Evolutionary conservation across 345 rosid species (phyloP).

Genomic region (Excoecaria agallocha): DNA sequence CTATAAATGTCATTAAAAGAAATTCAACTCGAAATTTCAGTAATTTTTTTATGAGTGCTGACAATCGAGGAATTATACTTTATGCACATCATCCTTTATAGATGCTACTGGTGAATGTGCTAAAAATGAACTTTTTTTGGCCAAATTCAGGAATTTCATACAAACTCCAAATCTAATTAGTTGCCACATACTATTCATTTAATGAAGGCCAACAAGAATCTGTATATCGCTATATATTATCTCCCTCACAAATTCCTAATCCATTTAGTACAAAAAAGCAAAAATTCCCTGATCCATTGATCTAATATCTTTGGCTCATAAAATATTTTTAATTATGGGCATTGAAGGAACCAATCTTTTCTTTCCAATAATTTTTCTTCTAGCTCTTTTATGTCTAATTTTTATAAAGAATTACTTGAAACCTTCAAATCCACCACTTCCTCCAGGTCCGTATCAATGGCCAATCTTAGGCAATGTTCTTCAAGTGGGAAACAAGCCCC

Average conservation of each 20-base stretch:
- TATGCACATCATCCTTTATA: too few species aligned
- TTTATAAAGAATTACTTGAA: conserved; percentile 19
- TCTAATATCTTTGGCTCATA: not conserved
- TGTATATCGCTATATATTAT: not conserved
- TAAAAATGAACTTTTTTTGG: not conserved
- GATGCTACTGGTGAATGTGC: too few species aligned
- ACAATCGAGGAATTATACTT: too few species aligned
- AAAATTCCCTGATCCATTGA: not conserved
- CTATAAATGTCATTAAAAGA: too few species aligned
- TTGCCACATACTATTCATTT: not conserved
- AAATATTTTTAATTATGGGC: not conserved
- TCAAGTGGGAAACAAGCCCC: conserved; percentile 33
- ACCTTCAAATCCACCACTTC: conserved; percentile 18
- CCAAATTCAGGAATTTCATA: not conserved
- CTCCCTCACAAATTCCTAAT: too few species aligned
- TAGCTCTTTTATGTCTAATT: conserved; percentile 17
- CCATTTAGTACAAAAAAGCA: too few species aligned
- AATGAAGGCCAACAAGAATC: not conserved
- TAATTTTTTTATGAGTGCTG: too few species aligned
- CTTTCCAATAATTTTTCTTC: conserved; percentile 17
- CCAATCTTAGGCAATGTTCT: conserved; percentile 37
- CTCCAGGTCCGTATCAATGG: conserved; percentile 40
- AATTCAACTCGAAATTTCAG: too few species aligned
- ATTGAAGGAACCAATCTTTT: conserved; percentile 12
- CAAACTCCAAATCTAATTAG: conserved; percentile 9